A percentile compares a stretch with the other conserved stretches of the same genome.
Evolutionary conservation across 495 filamentous ascomycete species (phyloP).

Genomic region (Penicillium malachiteum): DNA sequence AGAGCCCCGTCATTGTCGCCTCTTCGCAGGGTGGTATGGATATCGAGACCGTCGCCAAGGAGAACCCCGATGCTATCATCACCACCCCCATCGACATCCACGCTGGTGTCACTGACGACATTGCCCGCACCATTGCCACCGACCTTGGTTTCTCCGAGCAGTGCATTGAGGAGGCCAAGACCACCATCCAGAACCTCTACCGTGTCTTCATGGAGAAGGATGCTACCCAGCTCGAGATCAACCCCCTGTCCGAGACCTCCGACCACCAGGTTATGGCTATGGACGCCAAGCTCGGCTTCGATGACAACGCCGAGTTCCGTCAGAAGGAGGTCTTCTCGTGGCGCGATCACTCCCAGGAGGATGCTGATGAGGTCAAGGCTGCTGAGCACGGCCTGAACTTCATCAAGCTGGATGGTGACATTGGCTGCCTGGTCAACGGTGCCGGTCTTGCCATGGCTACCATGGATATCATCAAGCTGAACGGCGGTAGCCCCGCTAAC

Average conservation of each 20-base stretch:
- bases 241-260: slow-evolving; percentile 93
- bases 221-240: slow-evolving; percentile 99
- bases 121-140: slow-evolving; percentile 84
- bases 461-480: slow-evolving; percentile 99
- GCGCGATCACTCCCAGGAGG: slow-evolving; percentile 93
- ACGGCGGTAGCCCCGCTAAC: slow-evolving; percentile 93
- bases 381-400: slow-evolving; percentile 92
- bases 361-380: slow-evolving; percentile 95
- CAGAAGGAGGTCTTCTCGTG: slow-evolving; percentile 93
- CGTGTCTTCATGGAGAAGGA: slow-evolving; percentile 97
- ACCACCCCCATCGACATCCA: slow-evolving; percentile 93
- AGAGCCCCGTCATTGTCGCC: slow-evolving; percentile 92
- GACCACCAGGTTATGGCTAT: slow-evolving; percentile 98
- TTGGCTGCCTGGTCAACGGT: slow-evolving; percentile 98
- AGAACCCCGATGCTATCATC: slow-evolving; percentile 91
- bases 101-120: slow-evolving; percentile 89
- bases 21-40: slow-evolving; percentile 99
- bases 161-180: slow-evolving; percentile 90
- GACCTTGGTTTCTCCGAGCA: slow-evolving; percentile 96
- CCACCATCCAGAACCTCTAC: slow-evolving; percentile 98
- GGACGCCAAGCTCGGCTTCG: slow-evolving; percentile 97
- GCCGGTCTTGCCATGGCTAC: slow-evolving; percentile 99
- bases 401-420: slow-evolving; percentile 99
- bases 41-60: slow-evolving; percentile 97
- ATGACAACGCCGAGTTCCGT: slow-evolving; percentile 98